These are phyloP conservation scores for Peronospora farinosa DNA, from an alignment of 352 stramenopile species.

Conservation along the genomic window DNA sequence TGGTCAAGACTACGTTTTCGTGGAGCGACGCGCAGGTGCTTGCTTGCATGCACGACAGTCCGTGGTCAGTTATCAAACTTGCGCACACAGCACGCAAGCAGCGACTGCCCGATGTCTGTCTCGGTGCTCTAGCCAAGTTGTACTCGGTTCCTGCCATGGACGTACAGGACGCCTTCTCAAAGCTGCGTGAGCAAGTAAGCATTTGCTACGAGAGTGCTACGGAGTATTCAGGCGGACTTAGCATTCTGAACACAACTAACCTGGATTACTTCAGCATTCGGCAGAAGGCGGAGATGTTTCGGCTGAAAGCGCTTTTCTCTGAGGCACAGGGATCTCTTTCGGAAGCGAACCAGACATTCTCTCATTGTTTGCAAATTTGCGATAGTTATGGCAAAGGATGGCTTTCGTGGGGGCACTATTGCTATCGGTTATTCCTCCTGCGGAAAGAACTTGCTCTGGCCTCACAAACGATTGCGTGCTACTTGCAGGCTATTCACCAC, in stretches of 20 bases:
- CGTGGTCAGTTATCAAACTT: slow-evolving; percentile 90
- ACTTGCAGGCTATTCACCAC: slow-evolving; percentile 90
- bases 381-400: slow-evolving; percentile 91
- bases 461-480: slow-evolving; percentile 89
- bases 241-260: slow-evolving; percentile 91
- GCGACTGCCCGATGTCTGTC: slow-evolving; percentile 80
- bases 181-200: slow-evolving; percentile 89
- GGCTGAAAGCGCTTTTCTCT: slow-evolving; percentile 88
- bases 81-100: slow-evolving; percentile 89
- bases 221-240: slow-evolving; percentile 82
- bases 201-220: slow-evolving; percentile 88
- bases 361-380: slow-evolving; percentile 87
- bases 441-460: slow-evolving; percentile 70
- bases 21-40: slow-evolving; percentile 87
- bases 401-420: slow-evolving; percentile 92
- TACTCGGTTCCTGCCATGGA: slow-evolving; percentile 89
- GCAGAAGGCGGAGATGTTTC: slow-evolving; percentile 91
- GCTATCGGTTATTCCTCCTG: slow-evolving; percentile 78
- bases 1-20: slow-evolving; percentile 84
- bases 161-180: slow-evolving; percentile 89
- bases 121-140: slow-evolving; percentile 80
- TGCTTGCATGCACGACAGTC: slow-evolving; percentile 88
- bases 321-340: slow-evolving; percentile 66
- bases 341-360: slow-evolving; percentile 89
- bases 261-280: slow-evolving; percentile 89